These are phyloP conservation scores for Trametes pubescens DNA, from an alignment of 1,284 basidiomycete genomes.

Conservation along the genomic window DNA sequence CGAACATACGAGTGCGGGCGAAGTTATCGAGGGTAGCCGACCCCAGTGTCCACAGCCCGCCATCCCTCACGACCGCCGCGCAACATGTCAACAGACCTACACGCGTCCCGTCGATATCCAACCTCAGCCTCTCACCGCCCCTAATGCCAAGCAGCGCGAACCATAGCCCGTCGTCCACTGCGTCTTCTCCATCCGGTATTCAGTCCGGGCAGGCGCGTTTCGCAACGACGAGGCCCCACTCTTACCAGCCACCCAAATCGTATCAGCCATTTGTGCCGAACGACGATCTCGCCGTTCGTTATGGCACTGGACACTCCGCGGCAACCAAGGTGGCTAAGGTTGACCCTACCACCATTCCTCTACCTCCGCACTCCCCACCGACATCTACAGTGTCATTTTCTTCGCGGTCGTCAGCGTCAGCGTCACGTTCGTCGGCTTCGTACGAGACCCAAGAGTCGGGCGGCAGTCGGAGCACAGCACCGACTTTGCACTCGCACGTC, in stretches of 20 bases:
- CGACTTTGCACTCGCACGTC: constrained; percentile 42
- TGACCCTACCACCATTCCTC: constrained; percentile 62
- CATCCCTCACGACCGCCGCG: constrained; percentile 34
- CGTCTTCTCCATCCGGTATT: constrained; percentile 30
- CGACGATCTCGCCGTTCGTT: constrained; percentile 44
- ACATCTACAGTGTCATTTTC: constrained; percentile 75
- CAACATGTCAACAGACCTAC: constrained; percentile 33
- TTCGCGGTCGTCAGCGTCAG: constrained; percentile 62
- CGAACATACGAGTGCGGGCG: constrained; percentile 40
- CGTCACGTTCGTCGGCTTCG: constrained; percentile 58
- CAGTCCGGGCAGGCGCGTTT: constrained; percentile 32
- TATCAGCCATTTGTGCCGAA: constrained; percentile 35
- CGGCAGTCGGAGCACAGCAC: constrained; percentile 46
- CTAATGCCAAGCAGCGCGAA: constrained; percentile 29
- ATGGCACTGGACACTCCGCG: constrained; percentile 27
- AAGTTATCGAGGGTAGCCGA: constrained; percentile 40
- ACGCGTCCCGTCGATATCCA: constrained; percentile 40
- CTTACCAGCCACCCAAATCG: constrained; percentile 35
- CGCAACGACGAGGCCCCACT: constrained; percentile 35
- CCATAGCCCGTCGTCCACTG: constrained; percentile 32
- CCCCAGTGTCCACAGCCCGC: constrained; percentile 28
- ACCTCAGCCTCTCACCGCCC: constrained; percentile 39
- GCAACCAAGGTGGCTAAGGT: constrained; percentile 46
- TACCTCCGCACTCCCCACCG: constrained; percentile 74
- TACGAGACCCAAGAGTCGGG: constrained; percentile 43